Conservation (phyloP, 768 basidiomycete species). For the Kwoniella heveanensis region DNA sequence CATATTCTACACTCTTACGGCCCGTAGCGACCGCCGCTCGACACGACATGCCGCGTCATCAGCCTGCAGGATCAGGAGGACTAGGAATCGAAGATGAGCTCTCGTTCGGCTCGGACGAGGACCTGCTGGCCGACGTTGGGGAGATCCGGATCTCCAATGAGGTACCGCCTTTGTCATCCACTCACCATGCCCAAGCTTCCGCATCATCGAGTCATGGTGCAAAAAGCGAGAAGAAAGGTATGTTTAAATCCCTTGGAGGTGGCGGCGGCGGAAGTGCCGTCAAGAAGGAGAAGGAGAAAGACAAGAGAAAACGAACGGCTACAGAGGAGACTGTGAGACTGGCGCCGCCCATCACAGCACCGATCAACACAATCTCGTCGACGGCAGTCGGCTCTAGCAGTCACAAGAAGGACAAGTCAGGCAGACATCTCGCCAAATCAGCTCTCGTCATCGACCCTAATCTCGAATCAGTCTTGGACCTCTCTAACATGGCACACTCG, state of each 20-base stretch:
- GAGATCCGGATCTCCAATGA: constrained; percentile 17
- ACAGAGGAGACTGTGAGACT: constrained; percentile 21
- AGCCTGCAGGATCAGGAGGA: constrained; percentile 5
- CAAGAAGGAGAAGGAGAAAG: constrained; percentile 15
- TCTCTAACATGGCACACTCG: background rate
- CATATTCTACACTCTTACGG: too few relatives aligned
- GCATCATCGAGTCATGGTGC: background rate
- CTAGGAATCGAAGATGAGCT: constrained; percentile 41
- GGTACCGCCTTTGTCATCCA: background rate
- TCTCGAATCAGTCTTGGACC: constrained; percentile 22
- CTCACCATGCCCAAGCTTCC: background rate
- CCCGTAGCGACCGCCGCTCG: too few relatives aligned
- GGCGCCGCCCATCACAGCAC: background rate
- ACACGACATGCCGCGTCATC: constrained; percentile 10
- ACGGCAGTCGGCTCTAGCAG: background rate
- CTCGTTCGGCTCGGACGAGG: constrained; percentile 35
- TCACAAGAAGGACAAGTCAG: background rate
- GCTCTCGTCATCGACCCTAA: constrained; percentile 19
- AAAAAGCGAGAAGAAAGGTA: constrained; percentile 3
- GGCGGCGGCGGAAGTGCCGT: background rate
- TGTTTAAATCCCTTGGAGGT: constrained; percentile 9
- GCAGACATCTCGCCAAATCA: constrained; percentile 17
- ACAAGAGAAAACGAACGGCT: constrained; percentile 15
- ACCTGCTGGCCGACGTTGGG: constrained; percentile 29
- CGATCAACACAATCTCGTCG: background rate